Conservation (phyloP, 2,329 filamentous ascomycete genomes). For the Fusarium nanum region DNA sequence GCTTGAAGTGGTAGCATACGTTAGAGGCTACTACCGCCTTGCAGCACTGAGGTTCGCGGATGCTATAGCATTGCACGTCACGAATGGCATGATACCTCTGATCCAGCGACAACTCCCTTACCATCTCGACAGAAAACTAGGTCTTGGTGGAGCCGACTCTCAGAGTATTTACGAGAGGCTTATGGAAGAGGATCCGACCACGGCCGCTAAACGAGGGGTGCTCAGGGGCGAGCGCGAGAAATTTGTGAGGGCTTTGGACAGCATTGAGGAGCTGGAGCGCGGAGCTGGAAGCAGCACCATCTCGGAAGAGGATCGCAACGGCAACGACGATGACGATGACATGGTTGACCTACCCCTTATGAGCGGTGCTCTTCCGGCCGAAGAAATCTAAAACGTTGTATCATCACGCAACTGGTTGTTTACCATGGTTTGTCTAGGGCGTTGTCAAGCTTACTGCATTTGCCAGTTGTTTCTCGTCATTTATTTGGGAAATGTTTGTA, state of each 20-base stretch:
- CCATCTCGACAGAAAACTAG: slow-evolving; percentile 59
- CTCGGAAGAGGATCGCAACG: slow-evolving; percentile 31
- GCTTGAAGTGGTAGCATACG: slow-evolving; percentile 70
- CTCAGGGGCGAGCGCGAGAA: slow-evolving; percentile 60
- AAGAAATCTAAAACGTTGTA: slow-evolving; percentile 31
- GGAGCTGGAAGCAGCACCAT: slow-evolving; percentile 44
- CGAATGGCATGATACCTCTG: slow-evolving; percentile 61
- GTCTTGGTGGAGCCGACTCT: slow-evolving; percentile 50
- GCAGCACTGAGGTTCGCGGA: slow-evolving; percentile 75
- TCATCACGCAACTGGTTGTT: neutral
- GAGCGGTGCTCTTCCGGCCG: slow-evolving; percentile 40
- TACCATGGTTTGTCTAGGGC: neutral
- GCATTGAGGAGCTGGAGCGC: slow-evolving; percentile 58
- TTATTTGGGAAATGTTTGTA: neutral
- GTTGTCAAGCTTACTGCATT: neutral
- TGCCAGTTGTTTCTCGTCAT: neutral
- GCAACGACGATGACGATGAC: slow-evolving; percentile 11
- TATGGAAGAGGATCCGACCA: slow-evolving; percentile 62
- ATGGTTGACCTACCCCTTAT: slow-evolving; percentile 30
- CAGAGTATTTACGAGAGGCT: slow-evolving; percentile 53
- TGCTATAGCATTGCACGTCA: slow-evolving; percentile 59
- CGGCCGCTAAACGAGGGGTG: slow-evolving; percentile 55
- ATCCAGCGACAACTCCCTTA: slow-evolving; percentile 55
- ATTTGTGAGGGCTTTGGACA: slow-evolving; percentile 59
- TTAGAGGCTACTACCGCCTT: slow-evolving; percentile 76